phyloP scores from a whole-genome alignment of 2,329 filamentous ascomycete genomes.

The Aureobasidium subglaciale region DNA sequence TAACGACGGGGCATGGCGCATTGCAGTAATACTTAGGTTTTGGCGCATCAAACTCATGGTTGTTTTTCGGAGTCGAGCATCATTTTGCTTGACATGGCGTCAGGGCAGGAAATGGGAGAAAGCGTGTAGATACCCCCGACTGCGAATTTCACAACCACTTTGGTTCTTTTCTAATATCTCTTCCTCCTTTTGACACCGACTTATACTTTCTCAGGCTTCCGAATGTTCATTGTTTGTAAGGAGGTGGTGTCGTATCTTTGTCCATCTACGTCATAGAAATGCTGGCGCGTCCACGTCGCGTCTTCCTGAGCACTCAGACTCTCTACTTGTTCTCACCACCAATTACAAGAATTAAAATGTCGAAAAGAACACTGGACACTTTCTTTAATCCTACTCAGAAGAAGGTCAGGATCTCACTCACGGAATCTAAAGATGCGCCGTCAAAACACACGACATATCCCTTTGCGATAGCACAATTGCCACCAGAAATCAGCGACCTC shows the following conservation, averaged over 20 bases:
- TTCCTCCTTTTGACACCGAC: background rate
- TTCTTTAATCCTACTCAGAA: constrained; percentile 55
- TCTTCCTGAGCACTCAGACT: background rate
- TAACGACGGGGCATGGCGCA: background rate
- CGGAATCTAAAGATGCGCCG: constrained; percentile 17
- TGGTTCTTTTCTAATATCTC: background rate
- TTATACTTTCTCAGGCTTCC: no score
- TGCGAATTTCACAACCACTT: background rate
- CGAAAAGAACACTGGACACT: constrained; percentile 54
- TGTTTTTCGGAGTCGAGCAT: background rate
- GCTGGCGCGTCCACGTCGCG: constrained; percentile 12
- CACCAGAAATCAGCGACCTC: constrained; percentile 34
- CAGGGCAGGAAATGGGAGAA: background rate
- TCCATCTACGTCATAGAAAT: constrained; percentile 8
- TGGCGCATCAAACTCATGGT: background rate
- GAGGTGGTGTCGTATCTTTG: background rate
- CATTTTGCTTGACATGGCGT: constrained; percentile 4
- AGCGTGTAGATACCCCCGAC: constrained; percentile 11
- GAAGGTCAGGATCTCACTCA: constrained; percentile 28
- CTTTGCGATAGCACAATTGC: constrained; percentile 44
- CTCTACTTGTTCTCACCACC: background rate
- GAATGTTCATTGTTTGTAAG: no score
- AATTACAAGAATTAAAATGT: constrained; percentile 36
- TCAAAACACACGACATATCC: constrained; percentile 48
- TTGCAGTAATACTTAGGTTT: background rate